Conservation (phyloP, 192 early-diverging fungal species). For the Umbelopsis vinacea region DNA sequence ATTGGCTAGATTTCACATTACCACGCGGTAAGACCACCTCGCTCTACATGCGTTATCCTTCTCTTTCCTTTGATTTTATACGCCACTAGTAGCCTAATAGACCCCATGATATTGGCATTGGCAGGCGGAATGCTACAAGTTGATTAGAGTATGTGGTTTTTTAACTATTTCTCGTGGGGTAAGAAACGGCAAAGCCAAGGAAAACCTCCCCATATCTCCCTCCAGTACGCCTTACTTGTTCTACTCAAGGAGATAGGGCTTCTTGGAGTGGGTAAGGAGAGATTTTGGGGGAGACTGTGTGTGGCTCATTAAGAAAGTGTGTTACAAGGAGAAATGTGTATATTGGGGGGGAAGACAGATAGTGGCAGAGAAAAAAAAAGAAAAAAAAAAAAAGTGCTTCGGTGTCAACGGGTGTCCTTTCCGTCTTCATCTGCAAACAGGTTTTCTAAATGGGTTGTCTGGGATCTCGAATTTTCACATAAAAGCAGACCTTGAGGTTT, state of each 20-base stretch:
- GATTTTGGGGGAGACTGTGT: background rate
- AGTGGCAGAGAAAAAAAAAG: background rate
- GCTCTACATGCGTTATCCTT: background rate
- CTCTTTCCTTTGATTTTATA: background rate
- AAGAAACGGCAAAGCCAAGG: too few species aligned
- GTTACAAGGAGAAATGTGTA: slow-evolving; percentile 14
- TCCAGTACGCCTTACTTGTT: slow-evolving; percentile 1
- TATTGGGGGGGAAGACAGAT: slow-evolving; percentile 6
- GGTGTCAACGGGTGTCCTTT: slow-evolving; percentile 18
- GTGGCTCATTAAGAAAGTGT: slow-evolving; percentile 13
- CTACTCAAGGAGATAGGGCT: background rate
- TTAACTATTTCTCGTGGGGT: background rate
- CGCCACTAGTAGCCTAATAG: background rate
- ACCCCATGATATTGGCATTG: slow-evolving; percentile 4
- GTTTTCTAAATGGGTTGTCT: background rate
- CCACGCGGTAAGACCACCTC: slow-evolving; percentile 24
- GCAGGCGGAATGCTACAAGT: background rate
- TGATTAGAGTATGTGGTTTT: background rate
- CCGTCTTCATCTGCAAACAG: slow-evolving; percentile 10
- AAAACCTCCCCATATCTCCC: background rate
- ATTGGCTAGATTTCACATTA: slow-evolving; percentile 16
- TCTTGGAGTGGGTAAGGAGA: slow-evolving; percentile 10
- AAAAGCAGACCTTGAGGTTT: background rate
- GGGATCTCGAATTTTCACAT: slow-evolving; percentile 2
- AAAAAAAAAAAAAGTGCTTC: background rate